Conservation (phyloP, 192 early-diverging fungal genomes). For the Mortierella alpina region DNA sequence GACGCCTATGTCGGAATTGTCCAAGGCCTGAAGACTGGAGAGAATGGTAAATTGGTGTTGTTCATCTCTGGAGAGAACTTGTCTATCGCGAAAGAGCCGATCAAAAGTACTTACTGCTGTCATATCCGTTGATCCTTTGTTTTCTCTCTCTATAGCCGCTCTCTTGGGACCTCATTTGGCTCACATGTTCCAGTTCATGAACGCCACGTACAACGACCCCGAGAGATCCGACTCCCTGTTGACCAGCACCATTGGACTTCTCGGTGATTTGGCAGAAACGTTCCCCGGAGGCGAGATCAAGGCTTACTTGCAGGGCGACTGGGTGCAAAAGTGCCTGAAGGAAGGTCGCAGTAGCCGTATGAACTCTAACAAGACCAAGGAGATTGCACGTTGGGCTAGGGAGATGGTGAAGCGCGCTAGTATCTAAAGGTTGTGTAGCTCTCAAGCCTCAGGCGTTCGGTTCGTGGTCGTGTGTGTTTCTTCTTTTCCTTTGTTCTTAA, state of each 20-base stretch:
- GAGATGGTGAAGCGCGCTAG: constrained; percentile 73
- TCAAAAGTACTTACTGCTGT: neutral
- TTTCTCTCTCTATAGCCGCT: constrained; percentile 60
- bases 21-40: constrained; percentile 87
- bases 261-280: constrained; percentile 94
- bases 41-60: constrained; percentile 64
- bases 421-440: constrained; percentile 12
- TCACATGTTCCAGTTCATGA: constrained; percentile 85
- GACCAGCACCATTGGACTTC: constrained; percentile 84
- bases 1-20: constrained; percentile 97
- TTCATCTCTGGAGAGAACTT: neutral
- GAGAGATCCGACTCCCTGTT: constrained; percentile 75
- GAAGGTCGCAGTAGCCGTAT: constrained; percentile 75
- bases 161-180: constrained; percentile 71
- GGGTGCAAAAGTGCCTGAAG: constrained; percentile 81
- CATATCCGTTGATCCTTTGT: constrained; percentile 1
- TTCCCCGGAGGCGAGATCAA: constrained; percentile 83
- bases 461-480: neutral
- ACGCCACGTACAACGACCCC: constrained; percentile 69
- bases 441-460: neutral
- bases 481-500: neutral
- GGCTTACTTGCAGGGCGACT: constrained; percentile 73
- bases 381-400: constrained; percentile 77
- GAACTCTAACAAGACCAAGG: constrained; percentile 62
- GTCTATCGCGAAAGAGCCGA: neutral